These are phyloP conservation scores for Cutaneotrichosporon sp. DNA, from an alignment of 1,284 basidiomycete species.

Conservation along the genomic window DNA sequence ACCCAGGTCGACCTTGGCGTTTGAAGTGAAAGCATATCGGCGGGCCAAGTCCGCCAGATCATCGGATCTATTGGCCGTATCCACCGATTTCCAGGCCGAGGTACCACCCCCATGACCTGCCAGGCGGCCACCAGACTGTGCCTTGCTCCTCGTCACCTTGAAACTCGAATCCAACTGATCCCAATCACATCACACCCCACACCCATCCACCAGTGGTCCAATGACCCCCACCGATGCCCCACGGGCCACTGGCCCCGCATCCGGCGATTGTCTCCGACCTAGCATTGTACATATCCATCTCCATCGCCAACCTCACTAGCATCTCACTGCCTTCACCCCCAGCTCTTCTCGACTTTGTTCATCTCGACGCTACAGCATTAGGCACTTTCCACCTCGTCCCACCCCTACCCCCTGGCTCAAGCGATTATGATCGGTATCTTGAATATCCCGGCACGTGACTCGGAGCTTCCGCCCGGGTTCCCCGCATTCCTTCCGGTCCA, in stretches of 20 bases:
- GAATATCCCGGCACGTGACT: background rate
- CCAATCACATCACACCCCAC: too few species aligned
- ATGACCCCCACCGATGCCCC: background rate
- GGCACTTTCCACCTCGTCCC: too few species aligned
- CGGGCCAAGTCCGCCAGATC: background rate
- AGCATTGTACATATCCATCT: background rate
- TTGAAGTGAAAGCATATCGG: background rate
- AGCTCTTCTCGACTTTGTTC: background rate
- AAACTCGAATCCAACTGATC: background rate
- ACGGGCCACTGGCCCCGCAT: background rate
- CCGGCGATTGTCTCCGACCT: background rate
- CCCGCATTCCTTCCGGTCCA: background rate
- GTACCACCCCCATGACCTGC: too few species aligned
- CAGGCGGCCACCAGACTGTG: too few species aligned
- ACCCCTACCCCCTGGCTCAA: background rate
- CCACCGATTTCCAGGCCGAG: background rate
- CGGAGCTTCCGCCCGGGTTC: background rate
- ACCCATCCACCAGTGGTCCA: too few species aligned
- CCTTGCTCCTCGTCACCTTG: background rate
- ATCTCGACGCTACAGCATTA: too few species aligned
- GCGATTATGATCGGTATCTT: background rate
- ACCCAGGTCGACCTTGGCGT: background rate
- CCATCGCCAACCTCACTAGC: background rate
- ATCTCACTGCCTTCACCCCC: background rate
- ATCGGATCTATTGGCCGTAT: conserved; percentile 2